Percentiles rank a stretch among this genome's conserved stretches.
Evolutionary conservation across 176 grass and related monocot species (phyloP).

Genomic region (Poa annua): DNA sequence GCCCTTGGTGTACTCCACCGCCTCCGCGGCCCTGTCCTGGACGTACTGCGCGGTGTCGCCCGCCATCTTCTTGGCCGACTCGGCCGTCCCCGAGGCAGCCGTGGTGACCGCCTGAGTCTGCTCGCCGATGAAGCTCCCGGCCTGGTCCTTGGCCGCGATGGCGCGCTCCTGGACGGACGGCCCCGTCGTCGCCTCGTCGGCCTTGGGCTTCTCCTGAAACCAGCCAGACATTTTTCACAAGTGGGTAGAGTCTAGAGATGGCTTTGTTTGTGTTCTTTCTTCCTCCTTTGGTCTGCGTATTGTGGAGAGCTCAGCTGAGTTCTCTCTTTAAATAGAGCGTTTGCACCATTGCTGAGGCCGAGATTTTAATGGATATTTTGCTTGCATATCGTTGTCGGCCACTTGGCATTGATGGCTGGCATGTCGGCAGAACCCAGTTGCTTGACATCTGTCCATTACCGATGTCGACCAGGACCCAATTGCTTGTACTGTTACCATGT

Average conservation of each 20-base stretch:
- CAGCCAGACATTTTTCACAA: slow-evolving; percentile 5
- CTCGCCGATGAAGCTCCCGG: slow-evolving; percentile 10
- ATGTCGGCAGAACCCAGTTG: slow-evolving; percentile 1
- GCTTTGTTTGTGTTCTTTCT: background rate
- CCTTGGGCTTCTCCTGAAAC: slow-evolving; percentile 24
- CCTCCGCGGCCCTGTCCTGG: slow-evolving; percentile 18
- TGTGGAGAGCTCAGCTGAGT: background rate
- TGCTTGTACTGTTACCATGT: background rate
- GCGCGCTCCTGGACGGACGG: slow-evolving; percentile 31
- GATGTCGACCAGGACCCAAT: background rate
- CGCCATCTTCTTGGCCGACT: slow-evolving; percentile 35
- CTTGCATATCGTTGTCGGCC: background rate
- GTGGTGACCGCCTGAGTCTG: slow-evolving; percentile 12
- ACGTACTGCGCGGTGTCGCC: background rate
- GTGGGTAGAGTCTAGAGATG: background rate
- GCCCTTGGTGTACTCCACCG: slow-evolving; percentile 48
- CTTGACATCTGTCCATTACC: background rate
- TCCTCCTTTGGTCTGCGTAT: background rate
- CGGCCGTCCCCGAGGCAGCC: slow-evolving; percentile 46
- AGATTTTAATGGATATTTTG: slow-evolving; percentile 5
- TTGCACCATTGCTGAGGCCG: background rate
- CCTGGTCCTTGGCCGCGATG: slow-evolving; percentile 4
- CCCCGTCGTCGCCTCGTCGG: slow-evolving; percentile 1
- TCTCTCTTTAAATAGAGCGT: background rate
- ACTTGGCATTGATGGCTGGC: background rate